These are phyloP conservation scores for Pseudoscleropodium purum DNA, from an alignment of 225 moss, liverwort and hornwort species.

Conservation along the genomic window DNA sequence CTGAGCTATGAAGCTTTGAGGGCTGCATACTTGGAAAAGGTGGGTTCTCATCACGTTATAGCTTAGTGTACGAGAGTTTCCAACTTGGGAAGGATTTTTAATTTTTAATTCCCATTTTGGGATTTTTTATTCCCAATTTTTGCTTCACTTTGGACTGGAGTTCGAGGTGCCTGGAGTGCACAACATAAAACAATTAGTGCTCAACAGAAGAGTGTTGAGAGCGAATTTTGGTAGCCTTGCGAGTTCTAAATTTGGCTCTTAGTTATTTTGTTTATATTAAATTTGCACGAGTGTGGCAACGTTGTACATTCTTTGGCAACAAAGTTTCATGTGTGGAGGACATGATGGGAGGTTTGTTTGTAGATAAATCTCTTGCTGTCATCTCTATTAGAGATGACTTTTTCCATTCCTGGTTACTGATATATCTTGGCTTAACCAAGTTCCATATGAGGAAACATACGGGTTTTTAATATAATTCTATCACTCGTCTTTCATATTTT, in stretches of 20 bases:
- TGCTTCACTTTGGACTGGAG: background rate
- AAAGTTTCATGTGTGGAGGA: background rate
- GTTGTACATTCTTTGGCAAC: constrained; percentile 23
- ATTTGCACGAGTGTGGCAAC: background rate
- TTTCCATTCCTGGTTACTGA: background rate
- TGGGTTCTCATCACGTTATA: background rate
- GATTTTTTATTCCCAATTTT: background rate
- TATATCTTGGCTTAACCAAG: background rate
- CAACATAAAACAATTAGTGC: background rate
- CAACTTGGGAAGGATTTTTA: constrained; percentile 7
- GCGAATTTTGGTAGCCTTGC: background rate
- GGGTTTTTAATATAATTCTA: background rate
- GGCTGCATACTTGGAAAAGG: constrained; percentile 43
- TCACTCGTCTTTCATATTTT: background rate
- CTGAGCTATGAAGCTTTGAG: constrained; percentile 37
- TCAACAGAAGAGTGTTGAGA: background rate
- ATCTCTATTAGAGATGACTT: background rate
- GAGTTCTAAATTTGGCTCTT: background rate
- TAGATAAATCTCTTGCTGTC: background rate
- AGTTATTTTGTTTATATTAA: constrained; percentile 7
- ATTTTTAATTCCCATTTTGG: background rate
- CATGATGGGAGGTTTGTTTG: constrained; percentile 2
- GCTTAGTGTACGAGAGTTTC: constrained; percentile 3
- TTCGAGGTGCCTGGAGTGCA: background rate
- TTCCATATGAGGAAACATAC: background rate